Base-by-base conservation (phyloP, 2,329 filamentous ascomycete species). In the Beauveria varroae region DNA sequence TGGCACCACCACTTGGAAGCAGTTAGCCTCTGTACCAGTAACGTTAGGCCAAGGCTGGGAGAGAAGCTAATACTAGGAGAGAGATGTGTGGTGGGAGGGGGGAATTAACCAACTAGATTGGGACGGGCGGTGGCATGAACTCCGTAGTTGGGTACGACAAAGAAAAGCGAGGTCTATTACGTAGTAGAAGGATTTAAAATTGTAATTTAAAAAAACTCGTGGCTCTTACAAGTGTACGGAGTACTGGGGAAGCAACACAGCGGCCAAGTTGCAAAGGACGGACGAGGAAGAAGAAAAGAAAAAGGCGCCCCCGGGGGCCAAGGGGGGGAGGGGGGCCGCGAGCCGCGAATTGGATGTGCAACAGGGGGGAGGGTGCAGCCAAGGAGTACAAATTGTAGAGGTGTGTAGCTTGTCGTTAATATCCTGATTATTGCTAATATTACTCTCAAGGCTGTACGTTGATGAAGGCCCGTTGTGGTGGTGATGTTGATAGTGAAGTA, bases 91-190 rank as follows among this genome's bases (percentile, higher is more conserved):
- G 30, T 30, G 30, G 30, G 26, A 16, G 47, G 26, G 26, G 26
- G 44, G 10, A 10, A 30, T 10, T 10, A 12, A 34, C 30, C 30
- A 34, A 49, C 44, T 64, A 70, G 67, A 67, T 71, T 70, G 66
- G 65, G 68, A 62, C 68, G 67, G 67, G 71, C 72, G 70, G 70
- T 72, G 70, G 70, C 71, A 70, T 71, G 68, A 70, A 34, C 30
- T 34, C 30, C 30, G 58, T 34, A 56, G 43, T 49, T 34, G 58
- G 58, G 50, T 61, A 40, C 40, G 34, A 30, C 57, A 67, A 34
- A 34, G 30, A 3, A 34, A 10, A 34, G 10, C 10, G 30, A 34
- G 10, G 30, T 34, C 3, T 12, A 12, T 34, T 34, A 12, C 28
- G 28, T 30, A 30, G 28, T 30, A 30, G 9, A 34, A 34, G 10